phyloP scores from a whole-genome alignment of 2,329 filamentous ascomycete species.

The Pseudogymnoascus sp. region DNA sequence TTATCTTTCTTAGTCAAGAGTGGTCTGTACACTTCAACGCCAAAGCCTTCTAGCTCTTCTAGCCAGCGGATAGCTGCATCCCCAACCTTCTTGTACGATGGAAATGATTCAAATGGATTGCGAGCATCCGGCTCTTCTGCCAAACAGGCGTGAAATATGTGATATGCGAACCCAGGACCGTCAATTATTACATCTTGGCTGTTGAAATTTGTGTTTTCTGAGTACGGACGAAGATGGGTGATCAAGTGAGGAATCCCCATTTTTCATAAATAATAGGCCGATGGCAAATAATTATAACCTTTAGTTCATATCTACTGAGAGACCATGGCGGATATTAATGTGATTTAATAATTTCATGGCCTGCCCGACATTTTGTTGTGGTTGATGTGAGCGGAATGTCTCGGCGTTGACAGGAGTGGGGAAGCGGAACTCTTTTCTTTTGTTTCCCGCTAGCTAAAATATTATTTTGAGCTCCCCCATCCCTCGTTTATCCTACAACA shows the following conservation, averaged over 20 bases:
- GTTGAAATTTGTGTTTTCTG: conserved; percentile 34
- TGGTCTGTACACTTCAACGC: conserved; percentile 51
- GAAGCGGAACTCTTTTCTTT: neutral
- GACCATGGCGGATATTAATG: neutral
- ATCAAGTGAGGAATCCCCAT: conserved; percentile 56
- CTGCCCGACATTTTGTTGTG: neutral
- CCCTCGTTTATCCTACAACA: conserved; percentile 9
- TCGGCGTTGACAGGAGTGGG: conserved; percentile 6
- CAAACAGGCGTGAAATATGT: conserved; percentile 54
- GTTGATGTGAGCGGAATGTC: neutral
- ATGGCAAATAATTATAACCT: neutral
- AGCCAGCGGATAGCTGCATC: conserved; percentile 54
- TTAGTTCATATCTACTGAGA: neutral
- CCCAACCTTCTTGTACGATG: conserved; percentile 57
- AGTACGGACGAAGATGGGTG: conserved; percentile 44
- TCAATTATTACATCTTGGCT: conserved; percentile 52
- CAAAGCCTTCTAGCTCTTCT: conserved; percentile 43
- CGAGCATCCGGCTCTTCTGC: conserved; percentile 28
- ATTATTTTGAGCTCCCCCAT: conserved; percentile 8
- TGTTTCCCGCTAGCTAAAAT: conserved; percentile 8
- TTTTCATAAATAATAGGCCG: conserved; percentile 18
- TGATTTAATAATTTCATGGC: neutral
- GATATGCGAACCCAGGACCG: conserved; percentile 69
- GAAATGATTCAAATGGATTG: conserved; percentile 43
- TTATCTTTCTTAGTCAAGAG: conserved; percentile 9